phyloP scores from a whole-genome alignment of 2,329 filamentous ascomycete species.

The Botrytis cinerea region DNA sequence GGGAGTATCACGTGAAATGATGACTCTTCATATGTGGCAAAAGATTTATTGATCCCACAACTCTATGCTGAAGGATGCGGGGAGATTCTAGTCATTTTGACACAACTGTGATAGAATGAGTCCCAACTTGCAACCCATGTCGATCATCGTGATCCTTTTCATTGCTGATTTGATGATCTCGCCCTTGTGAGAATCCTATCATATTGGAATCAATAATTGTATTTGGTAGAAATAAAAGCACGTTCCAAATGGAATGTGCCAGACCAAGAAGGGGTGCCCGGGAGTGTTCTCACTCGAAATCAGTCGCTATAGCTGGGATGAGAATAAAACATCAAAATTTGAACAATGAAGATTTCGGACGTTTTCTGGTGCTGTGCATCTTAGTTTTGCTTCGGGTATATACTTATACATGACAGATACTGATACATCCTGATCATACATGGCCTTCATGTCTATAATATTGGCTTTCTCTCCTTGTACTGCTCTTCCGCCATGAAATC shows the following conservation, averaged over 20 bases:
- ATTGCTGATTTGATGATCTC: neutral
- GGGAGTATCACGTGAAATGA: neutral
- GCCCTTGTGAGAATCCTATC: neutral
- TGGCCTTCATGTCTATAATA: slow-evolving; percentile 28
- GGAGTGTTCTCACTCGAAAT: neutral
- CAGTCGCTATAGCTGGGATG: neutral
- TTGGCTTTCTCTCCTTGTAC: slow-evolving; percentile 35
- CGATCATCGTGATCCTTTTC: neutral
- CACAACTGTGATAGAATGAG: neutral
- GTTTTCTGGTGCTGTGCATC: neutral
- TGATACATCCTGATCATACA: slow-evolving; percentile 27
- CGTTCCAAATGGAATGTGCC: neutral
- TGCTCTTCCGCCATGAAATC: slow-evolving; percentile 44
- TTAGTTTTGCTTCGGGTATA: slow-evolving; percentile 4
- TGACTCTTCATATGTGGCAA: neutral
- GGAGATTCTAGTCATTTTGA: neutral
- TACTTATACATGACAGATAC: slow-evolving; percentile 19
- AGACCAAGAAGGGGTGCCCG: neutral
- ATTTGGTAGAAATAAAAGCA: neutral
- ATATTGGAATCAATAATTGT: neutral
- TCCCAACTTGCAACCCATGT: neutral
- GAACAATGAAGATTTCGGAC: neutral
- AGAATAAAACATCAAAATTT: neutral
- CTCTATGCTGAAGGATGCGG: neutral
- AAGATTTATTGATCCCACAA: neutral